These are phyloP conservation scores for Dactylonectria macrodidyma DNA, from an alignment of 2,329 filamentous ascomycete genomes.

Conservation along the genomic window DNA sequence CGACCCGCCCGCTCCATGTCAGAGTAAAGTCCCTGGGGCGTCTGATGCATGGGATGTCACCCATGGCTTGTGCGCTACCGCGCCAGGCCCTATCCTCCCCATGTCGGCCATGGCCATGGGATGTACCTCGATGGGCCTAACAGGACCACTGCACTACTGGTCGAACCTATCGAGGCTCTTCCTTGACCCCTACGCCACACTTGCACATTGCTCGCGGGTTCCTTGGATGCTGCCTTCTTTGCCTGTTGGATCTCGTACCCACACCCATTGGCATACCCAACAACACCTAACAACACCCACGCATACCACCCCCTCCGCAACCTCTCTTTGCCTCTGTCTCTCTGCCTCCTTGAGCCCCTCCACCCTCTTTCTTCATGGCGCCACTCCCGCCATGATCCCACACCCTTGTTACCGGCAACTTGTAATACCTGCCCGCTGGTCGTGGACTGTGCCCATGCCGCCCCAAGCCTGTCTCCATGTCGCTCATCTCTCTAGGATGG, in stretches of 20 bases:
- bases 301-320: conserved; percentile 30
- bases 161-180: conserved; percentile 50
- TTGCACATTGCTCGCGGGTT: conserved; percentile 45
- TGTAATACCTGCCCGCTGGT: conserved; percentile 46
- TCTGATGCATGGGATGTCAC: conserved; percentile 28
- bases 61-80: conserved; percentile 33
- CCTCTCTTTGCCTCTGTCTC: not conserved
- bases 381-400: conserved; percentile 45
- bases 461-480: conserved; percentile 38
- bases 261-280: conserved; percentile 17
- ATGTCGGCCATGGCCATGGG: conserved; percentile 39
- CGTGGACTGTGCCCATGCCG: conserved; percentile 44
- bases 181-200: conserved; percentile 50
- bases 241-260: conserved; percentile 37
- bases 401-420: conserved; percentile 42
- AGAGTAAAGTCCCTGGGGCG: conserved; percentile 40
- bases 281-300: not conserved
- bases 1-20: conserved; percentile 43
- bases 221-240: conserved; percentile 43
- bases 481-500: conserved; percentile 45
- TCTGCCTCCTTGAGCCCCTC: conserved; percentile 26
- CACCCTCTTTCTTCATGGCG: conserved; percentile 44
- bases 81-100: conserved; percentile 30
- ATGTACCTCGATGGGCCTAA: conserved; percentile 46
- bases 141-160: conserved; percentile 42